Evolutionary conservation across 805 yeast genomes (phyloP).

Genomic region (Isabelozyma pseudorhagii): DNA sequence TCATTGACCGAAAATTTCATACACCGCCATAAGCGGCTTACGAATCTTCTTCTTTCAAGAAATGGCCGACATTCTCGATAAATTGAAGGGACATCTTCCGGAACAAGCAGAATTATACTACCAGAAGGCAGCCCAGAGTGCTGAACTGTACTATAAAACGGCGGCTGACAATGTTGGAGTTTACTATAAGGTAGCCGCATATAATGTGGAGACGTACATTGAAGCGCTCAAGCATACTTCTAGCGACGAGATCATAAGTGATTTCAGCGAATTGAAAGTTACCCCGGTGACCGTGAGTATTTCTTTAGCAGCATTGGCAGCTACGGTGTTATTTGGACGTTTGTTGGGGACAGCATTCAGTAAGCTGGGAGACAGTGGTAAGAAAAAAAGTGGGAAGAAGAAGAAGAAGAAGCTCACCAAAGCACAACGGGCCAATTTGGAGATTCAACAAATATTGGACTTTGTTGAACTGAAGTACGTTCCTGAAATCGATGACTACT

Average conservation of each 20-base stretch:
- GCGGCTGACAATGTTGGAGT: background rate
- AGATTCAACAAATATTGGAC: constrained; percentile 38
- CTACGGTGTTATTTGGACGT: constrained; percentile 20
- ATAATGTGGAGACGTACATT: background rate
- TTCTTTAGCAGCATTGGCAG: constrained; percentile 25
- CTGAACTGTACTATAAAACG: background rate
- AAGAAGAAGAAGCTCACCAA: constrained; percentile 35
- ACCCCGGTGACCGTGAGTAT: constrained; percentile 34
- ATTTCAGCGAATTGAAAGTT: constrained; percentile 23
- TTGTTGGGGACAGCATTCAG: constrained; percentile 7
- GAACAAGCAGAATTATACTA: background rate
- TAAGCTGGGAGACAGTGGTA: constrained; percentile 1
- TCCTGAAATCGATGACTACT: constrained; percentile 33
- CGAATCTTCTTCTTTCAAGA: background rate
- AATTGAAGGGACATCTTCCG: background rate
- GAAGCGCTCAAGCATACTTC: constrained; percentile 6
- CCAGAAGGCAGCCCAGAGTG: background rate
- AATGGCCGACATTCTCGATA: background rate
- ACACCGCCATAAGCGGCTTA: background rate
- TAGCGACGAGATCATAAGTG: constrained; percentile 23
- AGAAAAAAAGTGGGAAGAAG: constrained; percentile 15
- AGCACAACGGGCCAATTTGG: constrained; percentile 38
- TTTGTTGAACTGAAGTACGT: constrained; percentile 38
- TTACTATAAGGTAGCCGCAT: background rate
- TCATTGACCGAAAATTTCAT: background rate